Evolutionary conservation across 106 monocot genomes (phyloP), one percentile per base, ranked within the genome.

Genomic region (Dendrobium officinale): DNA sequence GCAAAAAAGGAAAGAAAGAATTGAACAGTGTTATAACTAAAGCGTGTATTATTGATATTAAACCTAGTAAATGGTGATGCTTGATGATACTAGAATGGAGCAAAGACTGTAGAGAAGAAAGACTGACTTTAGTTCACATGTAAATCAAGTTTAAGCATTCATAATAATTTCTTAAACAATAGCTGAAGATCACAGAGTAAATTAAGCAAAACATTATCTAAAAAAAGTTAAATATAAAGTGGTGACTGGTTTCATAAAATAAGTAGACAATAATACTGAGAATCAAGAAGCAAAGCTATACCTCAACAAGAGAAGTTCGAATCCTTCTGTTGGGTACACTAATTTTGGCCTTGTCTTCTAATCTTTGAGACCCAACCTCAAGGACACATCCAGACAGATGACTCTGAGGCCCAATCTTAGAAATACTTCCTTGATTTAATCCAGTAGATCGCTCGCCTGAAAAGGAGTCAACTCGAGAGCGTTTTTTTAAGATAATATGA

Each of bases 331-430:
- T 92, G 70, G 84, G 84, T 80, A 81, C 81, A 66, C 72, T 55
- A 83, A 44, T 78, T 77, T 90, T 92, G 48, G 72, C 48, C 81
- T 86, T 82, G 67, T 86, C 87, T 79, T 92, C 91, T 55, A 48
- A 51, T 83, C 83, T 91, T 47, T 70, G 89, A 82, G 81, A 44
- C 58, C 77, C 89, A 67, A 73, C 68, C 41, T 89, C 91, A 51
- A 81, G 75, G 19, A 73, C 75, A 81, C 42, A 72, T 64, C 79
- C 78, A 83, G 76, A 75, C 8, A 81, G 48, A 85, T 85, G 83
- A 43, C 79, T 79, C 26, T 87, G 87, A 55, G 79, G 73, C 48
- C 64, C 72, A 20, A 37, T 43, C 79, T 83, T 88, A 10, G 83
- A 55, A 18, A 79, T 45, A 20, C 40, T 78, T 79, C 77, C 86